phyloP scores from a whole-genome alignment of 2,329 filamentous ascomycete species.

The Tolypocladium ophioglossoides region DNA sequence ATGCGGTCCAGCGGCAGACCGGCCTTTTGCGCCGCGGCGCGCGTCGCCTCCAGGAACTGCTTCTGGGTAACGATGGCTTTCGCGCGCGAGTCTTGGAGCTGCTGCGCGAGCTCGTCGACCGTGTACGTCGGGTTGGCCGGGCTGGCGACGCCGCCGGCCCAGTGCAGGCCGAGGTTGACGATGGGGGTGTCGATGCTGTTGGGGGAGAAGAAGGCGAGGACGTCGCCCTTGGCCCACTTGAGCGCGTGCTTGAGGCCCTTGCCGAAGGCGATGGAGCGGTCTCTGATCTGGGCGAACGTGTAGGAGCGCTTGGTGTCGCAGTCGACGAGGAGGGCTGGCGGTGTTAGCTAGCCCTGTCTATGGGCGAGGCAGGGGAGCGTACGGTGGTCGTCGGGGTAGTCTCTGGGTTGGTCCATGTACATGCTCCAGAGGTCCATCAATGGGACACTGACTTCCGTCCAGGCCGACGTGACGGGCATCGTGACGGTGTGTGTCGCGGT shows the following conservation, averaged over 20 bases:
- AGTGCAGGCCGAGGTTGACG: conserved; percentile 67
- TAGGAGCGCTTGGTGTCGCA: conserved; percentile 57
- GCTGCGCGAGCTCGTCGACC: conserved; percentile 70
- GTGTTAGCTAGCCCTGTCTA: neutral
- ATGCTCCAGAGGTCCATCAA: conserved; percentile 68
- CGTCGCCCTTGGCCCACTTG: conserved; percentile 75
- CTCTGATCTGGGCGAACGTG: conserved; percentile 58
- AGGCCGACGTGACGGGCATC: conserved; percentile 65
- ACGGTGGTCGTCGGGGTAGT: conserved; percentile 69
- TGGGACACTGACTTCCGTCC: conserved; percentile 57
- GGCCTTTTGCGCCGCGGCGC: conserved; percentile 55
- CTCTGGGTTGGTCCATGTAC: conserved; percentile 59
- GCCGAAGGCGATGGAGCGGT: conserved; percentile 63
- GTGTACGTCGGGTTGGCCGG: conserved; percentile 87
- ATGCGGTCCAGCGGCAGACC: conserved; percentile 64
- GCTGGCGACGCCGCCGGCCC: conserved; percentile 73
- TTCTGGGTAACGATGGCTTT: conserved; percentile 67
- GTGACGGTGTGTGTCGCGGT: neutral
- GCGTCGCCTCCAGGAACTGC: conserved; percentile 52
- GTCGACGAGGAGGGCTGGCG: conserved; percentile 66
- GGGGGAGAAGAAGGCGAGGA: conserved; percentile 71
- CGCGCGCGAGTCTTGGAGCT: conserved; percentile 68
- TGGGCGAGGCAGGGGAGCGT: conserved; percentile 7
- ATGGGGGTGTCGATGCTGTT: conserved; percentile 78
- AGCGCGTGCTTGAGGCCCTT: conserved; percentile 64